phyloP scores from a whole-genome alignment of 768 basidiomycete genomes.

The Boletus vinaceobasis region DNA sequence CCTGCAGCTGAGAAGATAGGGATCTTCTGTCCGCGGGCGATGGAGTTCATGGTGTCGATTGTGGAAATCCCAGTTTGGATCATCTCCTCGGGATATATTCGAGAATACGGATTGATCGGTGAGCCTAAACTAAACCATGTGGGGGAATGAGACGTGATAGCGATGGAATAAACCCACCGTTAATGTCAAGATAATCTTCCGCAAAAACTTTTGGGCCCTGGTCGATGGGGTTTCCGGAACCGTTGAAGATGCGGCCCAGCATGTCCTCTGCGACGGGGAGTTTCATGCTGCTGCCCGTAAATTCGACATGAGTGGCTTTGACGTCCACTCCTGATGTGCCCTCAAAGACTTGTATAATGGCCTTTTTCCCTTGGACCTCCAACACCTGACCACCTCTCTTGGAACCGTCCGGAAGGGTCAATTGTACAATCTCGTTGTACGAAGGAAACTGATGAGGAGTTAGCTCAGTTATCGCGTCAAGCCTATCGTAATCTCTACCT shows the following conservation, averaged over 20 bases:
- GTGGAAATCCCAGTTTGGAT: constrained; percentile 99
- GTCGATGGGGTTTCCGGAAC: constrained; percentile 96
- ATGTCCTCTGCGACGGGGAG: constrained; percentile 98
- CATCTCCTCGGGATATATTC: constrained; percentile 99
- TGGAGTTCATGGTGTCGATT: constrained; percentile 97
- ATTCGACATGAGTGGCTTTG: constrained; percentile 95
- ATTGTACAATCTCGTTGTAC: constrained; percentile 96
- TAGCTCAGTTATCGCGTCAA: constrained; percentile 8
- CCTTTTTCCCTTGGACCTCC: constrained; percentile 97
- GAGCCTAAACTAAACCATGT: constrained; percentile 57
- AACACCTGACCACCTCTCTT: constrained; percentile 96
- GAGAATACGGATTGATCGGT: constrained; percentile 95
- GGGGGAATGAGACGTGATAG: constrained; percentile 1
- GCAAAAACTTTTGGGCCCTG: constrained; percentile 99
- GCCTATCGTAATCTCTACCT: constrained; percentile 47
- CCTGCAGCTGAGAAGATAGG: constrained; percentile 99
- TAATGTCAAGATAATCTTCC: constrained; percentile 98
- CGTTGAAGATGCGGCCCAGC: constrained; percentile 99
- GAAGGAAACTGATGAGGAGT: constrained; percentile 72
- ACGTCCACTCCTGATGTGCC: constrained; percentile 98
- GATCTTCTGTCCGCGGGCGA: constrained; percentile 99
- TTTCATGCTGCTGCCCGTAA: constrained; percentile 98
- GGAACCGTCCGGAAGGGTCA: constrained; percentile 93
- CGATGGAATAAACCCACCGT: constrained; percentile 57
- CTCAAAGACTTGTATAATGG: constrained; percentile 98